Evolutionary conservation across 208 protist genomes (phyloP).

Genomic region (Leishmania braziliensis): DNA sequence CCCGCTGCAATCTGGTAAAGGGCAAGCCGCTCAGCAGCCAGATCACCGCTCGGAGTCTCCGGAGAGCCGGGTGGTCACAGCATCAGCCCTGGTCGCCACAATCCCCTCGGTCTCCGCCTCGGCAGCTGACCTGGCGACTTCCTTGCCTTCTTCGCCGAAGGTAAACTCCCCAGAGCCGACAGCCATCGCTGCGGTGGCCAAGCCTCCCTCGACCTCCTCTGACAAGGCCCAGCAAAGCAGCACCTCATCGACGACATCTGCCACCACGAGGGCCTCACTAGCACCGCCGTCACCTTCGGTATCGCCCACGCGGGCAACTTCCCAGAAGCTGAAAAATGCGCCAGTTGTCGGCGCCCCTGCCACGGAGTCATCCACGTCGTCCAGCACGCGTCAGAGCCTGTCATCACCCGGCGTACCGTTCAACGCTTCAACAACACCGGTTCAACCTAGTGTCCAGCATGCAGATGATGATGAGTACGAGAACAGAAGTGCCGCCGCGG

Average conservation of each 20-base stretch:
- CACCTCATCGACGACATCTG: not conserved
- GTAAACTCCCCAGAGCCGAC: not conserved
- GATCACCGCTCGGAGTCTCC: not conserved
- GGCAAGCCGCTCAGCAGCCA: not conserved
- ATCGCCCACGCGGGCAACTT: not conserved
- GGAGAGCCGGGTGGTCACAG: not conserved
- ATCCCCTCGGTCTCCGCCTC: not conserved
- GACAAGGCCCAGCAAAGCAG: slow-evolving; percentile 5
- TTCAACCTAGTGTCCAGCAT: not conserved
- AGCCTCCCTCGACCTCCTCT: not conserved
- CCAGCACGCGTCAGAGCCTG: not conserved
- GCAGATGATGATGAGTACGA: not conserved
- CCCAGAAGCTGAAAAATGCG: not conserved
- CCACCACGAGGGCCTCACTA: not conserved
- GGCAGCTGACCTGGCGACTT: not conserved
- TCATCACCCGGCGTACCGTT: not conserved
- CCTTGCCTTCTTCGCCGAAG: not conserved
- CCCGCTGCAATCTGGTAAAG: not conserved
- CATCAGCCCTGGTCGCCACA: not conserved
- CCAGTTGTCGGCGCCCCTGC: not conserved
- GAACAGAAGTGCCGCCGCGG: not conserved
- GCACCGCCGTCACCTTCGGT: not conserved
- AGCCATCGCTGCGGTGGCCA: not conserved
- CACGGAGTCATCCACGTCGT: not conserved
- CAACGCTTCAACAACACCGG: not conserved